Percentiles rank a stretch among this genome's conserved stretches.
Conservation (phyloP, 2,329 filamentous ascomycete species). For the Cladosporium colombiae region DNA sequence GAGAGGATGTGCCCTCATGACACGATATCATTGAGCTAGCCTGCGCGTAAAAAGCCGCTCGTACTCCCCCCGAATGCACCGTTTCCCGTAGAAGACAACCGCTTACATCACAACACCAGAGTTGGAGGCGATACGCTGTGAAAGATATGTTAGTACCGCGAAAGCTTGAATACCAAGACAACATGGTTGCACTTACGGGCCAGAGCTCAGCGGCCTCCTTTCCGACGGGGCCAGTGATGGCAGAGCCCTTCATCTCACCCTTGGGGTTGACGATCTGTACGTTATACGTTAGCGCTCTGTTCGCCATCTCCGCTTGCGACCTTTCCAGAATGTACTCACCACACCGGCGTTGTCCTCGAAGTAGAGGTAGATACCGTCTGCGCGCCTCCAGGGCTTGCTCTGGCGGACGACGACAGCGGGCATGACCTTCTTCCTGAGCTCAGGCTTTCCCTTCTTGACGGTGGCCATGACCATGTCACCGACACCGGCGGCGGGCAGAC, state of each 20-base stretch:
- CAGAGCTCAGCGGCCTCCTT: constrained; percentile 99
- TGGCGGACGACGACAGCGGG: constrained; percentile 98
- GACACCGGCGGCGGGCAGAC: constrained; percentile 94
- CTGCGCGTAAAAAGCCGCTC: constrained; percentile 21
- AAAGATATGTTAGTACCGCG: constrained; percentile 12
- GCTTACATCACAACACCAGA: constrained; percentile 99
- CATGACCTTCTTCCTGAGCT: constrained; percentile 99
- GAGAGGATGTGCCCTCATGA: constrained; percentile 18
- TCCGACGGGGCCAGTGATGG: constrained; percentile 97
- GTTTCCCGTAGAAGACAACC: constrained; percentile 19
- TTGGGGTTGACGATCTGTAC: constrained; percentile 97
- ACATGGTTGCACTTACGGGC: constrained; percentile 69
- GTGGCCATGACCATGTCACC: constrained; percentile 99
- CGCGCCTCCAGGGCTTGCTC: constrained; percentile 98
- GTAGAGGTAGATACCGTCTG: constrained; percentile 98
- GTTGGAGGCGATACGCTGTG: constrained; percentile 97
- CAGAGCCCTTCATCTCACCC: constrained; percentile 99
- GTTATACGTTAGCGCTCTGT: constrained; percentile 24
- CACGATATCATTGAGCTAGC: constrained; percentile 21
- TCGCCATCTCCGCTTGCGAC: constrained; percentile 44
- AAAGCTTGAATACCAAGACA: neutral
- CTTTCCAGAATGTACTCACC: constrained; percentile 52
- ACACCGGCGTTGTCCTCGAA: constrained; percentile 99
- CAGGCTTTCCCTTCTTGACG: constrained; percentile 99
- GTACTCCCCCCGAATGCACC: constrained; percentile 20